Evolutionary conservation across 1,139 yeast genomes (phyloP).

Genomic region (Hyphopichia khmerensis): DNA sequence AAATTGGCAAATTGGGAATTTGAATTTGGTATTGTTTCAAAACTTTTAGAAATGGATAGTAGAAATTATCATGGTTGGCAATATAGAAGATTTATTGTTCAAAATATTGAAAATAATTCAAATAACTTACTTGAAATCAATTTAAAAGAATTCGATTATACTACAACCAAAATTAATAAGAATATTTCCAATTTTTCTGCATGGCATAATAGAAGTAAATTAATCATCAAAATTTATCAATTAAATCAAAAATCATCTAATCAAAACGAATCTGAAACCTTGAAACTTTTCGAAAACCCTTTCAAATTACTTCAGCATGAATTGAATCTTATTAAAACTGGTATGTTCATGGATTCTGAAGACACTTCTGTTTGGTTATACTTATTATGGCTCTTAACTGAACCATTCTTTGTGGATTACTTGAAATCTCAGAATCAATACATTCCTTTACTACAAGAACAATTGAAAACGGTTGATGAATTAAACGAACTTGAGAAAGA

Average conservation of each 20-base stretch:
- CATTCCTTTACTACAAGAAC: conserved; percentile 35
- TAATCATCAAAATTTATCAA: conserved; percentile 54
- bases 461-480: conserved; percentile 43
- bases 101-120: conserved; percentile 39
- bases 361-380: conserved; percentile 94
- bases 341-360: conserved; percentile 89
- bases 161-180: conserved; percentile 72
- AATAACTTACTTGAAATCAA: conserved; percentile 15
- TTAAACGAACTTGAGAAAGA: conserved; percentile 60
- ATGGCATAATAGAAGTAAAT: conserved; percentile 85
- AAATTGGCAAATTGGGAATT: conserved; percentile 58
- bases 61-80: conserved; percentile 97
- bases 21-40: conserved; percentile 69
- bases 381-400: conserved; percentile 75
- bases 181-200: conserved; percentile 94
- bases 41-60: conserved; percentile 67
- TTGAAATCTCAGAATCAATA: conserved; percentile 16
- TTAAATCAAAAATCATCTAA: conserved; percentile 12
- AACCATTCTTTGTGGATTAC: conserved; percentile 42
- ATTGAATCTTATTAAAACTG: conserved; percentile 69
- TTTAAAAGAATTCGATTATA: conserved; percentile 66
- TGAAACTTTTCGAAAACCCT: conserved; percentile 22
- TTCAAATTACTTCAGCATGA: conserved; percentile 52
- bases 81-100: conserved; percentile 74
- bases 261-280: conserved; percentile 16